phyloP scores from a whole-genome alignment of 805 yeast species.

The Torulaspora delbrueckii region DNA sequence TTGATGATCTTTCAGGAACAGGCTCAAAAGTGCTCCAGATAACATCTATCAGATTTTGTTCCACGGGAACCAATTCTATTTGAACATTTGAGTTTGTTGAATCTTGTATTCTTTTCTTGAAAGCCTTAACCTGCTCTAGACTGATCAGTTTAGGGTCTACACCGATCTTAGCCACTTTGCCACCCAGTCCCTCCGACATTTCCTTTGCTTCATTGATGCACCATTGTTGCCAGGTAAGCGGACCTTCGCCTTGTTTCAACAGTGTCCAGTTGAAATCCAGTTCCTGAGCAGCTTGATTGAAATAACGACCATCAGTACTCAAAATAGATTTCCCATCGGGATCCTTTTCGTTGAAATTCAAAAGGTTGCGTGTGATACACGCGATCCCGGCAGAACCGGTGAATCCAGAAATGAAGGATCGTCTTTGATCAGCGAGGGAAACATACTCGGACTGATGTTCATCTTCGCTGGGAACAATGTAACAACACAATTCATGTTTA shows the following conservation, averaged over 20 bases:
- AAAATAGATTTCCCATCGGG: constrained; percentile 67
- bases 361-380: constrained; percentile 54
- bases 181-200: constrained; percentile 39
- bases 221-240: constrained; percentile 79
- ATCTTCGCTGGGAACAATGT: constrained; percentile 81
- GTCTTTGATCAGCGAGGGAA: constrained; percentile 70
- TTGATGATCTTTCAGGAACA: constrained; percentile 52
- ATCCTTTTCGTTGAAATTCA: constrained; percentile 37
- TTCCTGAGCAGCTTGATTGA: constrained; percentile 82
- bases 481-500: constrained; percentile 58
- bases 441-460: constrained; percentile 93
- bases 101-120: constrained; percentile 29
- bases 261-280: constrained; percentile 74
- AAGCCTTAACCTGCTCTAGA: constrained; percentile 35
- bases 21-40: constrained; percentile 70
- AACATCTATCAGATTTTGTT: constrained; percentile 63
- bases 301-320: constrained; percentile 93
- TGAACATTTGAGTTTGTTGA: constrained; percentile 31
- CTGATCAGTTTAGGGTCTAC: constrained; percentile 77
- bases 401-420: constrained; percentile 80
- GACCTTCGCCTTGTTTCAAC: constrained; percentile 75
- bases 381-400: constrained; percentile 94
- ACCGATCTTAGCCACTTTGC: constrained; percentile 53
- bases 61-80: constrained; percentile 47
- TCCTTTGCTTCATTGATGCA: constrained; percentile 51